These are phyloP conservation scores for Mortierella sp. DNA, from an alignment of 371 early-diverging fungal genomes.

Conservation along the genomic window DNA sequence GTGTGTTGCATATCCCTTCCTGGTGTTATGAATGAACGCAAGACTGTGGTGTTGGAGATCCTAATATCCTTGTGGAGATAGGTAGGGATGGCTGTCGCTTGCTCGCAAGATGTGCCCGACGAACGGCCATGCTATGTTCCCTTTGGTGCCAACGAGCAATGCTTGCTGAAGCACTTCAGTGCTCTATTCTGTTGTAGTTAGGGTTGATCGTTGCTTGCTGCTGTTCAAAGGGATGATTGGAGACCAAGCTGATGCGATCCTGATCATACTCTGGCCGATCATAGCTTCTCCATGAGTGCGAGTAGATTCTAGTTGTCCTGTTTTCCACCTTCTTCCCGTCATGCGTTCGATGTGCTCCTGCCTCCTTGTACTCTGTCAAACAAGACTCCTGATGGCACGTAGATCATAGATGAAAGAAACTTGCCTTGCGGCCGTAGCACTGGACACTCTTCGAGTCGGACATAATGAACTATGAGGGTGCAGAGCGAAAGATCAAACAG, in stretches of 20 bases:
- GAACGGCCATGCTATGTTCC: too few relatives aligned
- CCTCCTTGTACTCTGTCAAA: not conserved
- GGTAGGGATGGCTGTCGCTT: too few relatives aligned
- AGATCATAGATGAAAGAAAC: slow-evolving; percentile 11
- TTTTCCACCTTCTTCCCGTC: not conserved
- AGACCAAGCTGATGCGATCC: too few relatives aligned
- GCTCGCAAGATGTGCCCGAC: too few relatives aligned
- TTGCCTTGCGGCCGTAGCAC: slow-evolving; percentile 58
- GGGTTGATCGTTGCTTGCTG: not conserved
- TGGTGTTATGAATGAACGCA: too few relatives aligned
- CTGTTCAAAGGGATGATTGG: too few relatives aligned
- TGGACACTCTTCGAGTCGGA: slow-evolving; percentile 56
- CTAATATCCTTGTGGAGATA: too few relatives aligned
- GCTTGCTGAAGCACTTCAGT: too few relatives aligned
- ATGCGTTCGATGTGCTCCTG: not conserved
- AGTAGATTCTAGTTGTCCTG: not conserved
- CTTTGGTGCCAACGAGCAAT: too few relatives aligned
- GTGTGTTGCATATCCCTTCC: too few relatives aligned
- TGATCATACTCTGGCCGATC: not conserved
- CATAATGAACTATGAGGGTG: slow-evolving; percentile 36
- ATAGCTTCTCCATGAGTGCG: slow-evolving; percentile 7
- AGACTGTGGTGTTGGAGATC: too few relatives aligned
- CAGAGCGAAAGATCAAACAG: not conserved
- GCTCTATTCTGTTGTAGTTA: not conserved
- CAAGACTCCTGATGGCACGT: not conserved